phyloP scores from a whole-genome alignment of 2,329 filamentous ascomycete genomes.

The Nemania abortiva region DNA sequence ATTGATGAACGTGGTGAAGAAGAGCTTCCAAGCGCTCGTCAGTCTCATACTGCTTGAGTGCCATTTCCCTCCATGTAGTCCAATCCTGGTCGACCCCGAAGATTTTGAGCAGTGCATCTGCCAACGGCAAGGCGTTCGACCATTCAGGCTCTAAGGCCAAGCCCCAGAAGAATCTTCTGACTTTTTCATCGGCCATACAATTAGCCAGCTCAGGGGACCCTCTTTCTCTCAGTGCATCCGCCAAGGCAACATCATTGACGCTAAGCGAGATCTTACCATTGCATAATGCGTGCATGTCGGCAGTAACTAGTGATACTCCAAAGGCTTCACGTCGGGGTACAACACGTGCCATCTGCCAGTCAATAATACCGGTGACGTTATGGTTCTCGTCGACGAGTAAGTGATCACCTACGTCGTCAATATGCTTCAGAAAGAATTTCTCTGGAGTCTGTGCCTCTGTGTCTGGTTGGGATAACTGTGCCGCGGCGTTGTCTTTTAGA shows the following conservation, averaged over 20 bases:
- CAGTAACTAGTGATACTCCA: conserved; percentile 37
- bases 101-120: conserved; percentile 36
- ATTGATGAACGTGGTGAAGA: conserved; percentile 15
- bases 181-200: conserved; percentile 37
- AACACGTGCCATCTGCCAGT: conserved; percentile 55
- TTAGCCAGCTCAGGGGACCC: conserved; percentile 26
- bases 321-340: conserved; percentile 41
- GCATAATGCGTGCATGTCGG: conserved; percentile 38
- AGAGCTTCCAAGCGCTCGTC: conserved; percentile 26
- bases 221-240: conserved; percentile 22
- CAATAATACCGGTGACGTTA: conserved; percentile 56
- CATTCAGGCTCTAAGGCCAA: conserved; percentile 36
- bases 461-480: conserved; percentile 39
- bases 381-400: conserved; percentile 54
- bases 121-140: conserved; percentile 36
- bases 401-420: conserved; percentile 58
- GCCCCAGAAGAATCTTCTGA: conserved; percentile 39
- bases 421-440: conserved; percentile 54
- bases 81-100: conserved; percentile 29
- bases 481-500: conserved; percentile 50
- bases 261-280: conserved; percentile 34
- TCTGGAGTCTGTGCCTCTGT: conserved; percentile 14
- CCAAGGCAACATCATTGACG: conserved; percentile 31
- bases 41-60: conserved; percentile 19
- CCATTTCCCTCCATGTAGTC: conserved; percentile 28